Percentiles rank a stretch among this genome's conserved stretches.
These are phyloP conservation scores for Boehmeria nivea DNA, from an alignment of 306 rosid genomes.

Conservation along the genomic window DNA sequence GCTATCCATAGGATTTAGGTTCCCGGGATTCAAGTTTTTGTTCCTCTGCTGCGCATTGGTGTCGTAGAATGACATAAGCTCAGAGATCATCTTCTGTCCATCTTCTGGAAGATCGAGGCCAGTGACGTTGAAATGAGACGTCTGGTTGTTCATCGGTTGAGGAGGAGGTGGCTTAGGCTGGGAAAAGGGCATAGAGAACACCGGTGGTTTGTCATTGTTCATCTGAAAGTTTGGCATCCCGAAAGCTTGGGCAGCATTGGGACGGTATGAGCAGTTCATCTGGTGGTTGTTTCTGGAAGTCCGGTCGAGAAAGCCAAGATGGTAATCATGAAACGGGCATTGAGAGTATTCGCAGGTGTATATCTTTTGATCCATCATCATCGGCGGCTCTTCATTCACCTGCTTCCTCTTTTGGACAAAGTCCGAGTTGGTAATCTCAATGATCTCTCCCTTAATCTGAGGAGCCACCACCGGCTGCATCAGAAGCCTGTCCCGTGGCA, in stretches of 20 bases:
- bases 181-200: conserved; percentile 19
- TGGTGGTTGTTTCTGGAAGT: conserved; percentile 47
- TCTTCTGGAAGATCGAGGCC: conserved; percentile 37
- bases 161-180: conserved; percentile 25
- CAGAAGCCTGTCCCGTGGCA: conserved; percentile 17
- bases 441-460: conserved; percentile 39
- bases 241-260: conserved; percentile 18
- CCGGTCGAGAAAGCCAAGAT: conserved; percentile 39
- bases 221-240: conserved; percentile 25
- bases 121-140: conserved; percentile 19
- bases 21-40: conserved; percentile 27
- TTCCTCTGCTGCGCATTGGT: conserved; percentile 23
- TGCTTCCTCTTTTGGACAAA: conserved; percentile 36
- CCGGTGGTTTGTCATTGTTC: conserved; percentile 24
- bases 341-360: conserved; percentile 35
- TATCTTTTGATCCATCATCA: conserved; percentile 28
- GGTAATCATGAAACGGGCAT: conserved; percentile 33
- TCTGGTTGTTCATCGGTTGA: conserved; percentile 23
- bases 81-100: conserved; percentile 47
- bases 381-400: conserved; percentile 24
- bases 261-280: conserved; percentile 31
- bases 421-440: conserved; percentile 22
- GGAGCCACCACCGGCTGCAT: conserved; percentile 16
- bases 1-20: conserved; percentile 3
- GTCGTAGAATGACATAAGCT: conserved; percentile 44